Evolutionary conservation across 1,284 basidiomycete genomes (phyloP), one percentile per base, ranked within the genome.

Genomic region (Singerocomus inundabilis): DNA sequence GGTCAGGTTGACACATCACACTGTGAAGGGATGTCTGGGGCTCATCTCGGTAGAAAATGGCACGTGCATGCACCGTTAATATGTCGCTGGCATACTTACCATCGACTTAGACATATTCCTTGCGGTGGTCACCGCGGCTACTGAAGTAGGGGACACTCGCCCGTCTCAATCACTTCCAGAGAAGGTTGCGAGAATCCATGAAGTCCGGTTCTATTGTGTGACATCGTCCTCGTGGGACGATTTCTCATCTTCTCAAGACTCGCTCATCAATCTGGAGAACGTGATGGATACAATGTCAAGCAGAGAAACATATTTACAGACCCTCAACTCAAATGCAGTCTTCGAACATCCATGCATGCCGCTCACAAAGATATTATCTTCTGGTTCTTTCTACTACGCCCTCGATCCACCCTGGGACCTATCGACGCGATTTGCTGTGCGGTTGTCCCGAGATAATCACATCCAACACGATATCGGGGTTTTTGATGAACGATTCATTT

Each of bases 371-470:
- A 94, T 98, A 44, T 72, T 99, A 7, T 88, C 91, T 43, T 88
- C 87, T 21, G 94, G 94, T 4, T 86, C 88, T 1, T 99, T 99
- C 73, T 99, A 98, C 72, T 97, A 92, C 65, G 88, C 96, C 5
- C 65, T 84, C 18, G 82, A 84, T 54, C 80, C 87, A 5, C 77
- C 80, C 12, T 98, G 94, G 87, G 95, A 99, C 70, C 76, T 99
- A 25, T 93, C 92, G 5, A 87, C 88, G 0, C 74, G 93, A 24
- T 73, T 97, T 30, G 74, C 85, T 21, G 77, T 82, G 28, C 80
- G 91, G 7, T 64, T 92, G 43, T 70, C 78, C 37, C 72, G 83
- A 58, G 75, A 80, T 49, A 63, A 70, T 44, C 68, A 67, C 32
- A 70, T 74, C 40, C 70, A 72, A 38, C 70, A 72, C 55, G 85